These are phyloP conservation scores for Lasiodiplodia citricola DNA, from an alignment of 2,329 filamentous ascomycete genomes.

Conservation along the genomic window DNA sequence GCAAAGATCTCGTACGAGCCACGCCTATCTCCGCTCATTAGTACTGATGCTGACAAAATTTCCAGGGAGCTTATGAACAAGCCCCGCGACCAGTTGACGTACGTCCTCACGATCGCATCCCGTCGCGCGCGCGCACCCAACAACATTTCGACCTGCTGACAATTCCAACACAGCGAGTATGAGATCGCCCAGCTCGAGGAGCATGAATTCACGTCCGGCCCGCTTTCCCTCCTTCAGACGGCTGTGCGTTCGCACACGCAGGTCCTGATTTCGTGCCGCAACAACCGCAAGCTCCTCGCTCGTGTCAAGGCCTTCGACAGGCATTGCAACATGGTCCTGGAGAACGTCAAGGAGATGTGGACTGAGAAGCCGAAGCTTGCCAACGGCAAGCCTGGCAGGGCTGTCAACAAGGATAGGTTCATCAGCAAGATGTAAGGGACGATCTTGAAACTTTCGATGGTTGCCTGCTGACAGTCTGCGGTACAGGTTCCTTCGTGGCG, in stretches of 20 bases:
- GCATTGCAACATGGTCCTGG: conserved; percentile 98
- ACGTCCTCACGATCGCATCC: conserved; percentile 49
- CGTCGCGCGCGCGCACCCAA: neutral
- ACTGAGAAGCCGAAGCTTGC: conserved; percentile 86
- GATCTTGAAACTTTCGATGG: neutral
- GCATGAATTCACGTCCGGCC: conserved; percentile 79
- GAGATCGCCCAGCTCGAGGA: conserved; percentile 83
- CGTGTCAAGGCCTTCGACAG: conserved; percentile 98
- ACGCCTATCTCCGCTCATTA: neutral
- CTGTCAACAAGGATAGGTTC: conserved; percentile 97
- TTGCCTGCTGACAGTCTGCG: neutral
- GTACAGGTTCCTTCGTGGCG: conserved; percentile 79
- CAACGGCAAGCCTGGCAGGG: conserved; percentile 84
- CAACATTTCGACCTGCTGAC: conserved; percentile 16
- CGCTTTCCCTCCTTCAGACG: conserved; percentile 93
- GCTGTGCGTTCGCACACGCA: conserved; percentile 93
- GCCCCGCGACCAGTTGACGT: conserved; percentile 90
- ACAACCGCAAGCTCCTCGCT: conserved; percentile 96
- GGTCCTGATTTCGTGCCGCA: conserved; percentile 95
- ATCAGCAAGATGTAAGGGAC: conserved; percentile 88
- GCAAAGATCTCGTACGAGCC: conserved; percentile 50
- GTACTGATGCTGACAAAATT: conserved; percentile 33
- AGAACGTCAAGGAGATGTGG: conserved; percentile 99
- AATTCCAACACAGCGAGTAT: conserved; percentile 69
- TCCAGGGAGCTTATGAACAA: conserved; percentile 85